Evolutionary conservation across 2,329 filamentous ascomycete species (phyloP).

Genomic region (Sporothrix brunneoviolacea): DNA sequence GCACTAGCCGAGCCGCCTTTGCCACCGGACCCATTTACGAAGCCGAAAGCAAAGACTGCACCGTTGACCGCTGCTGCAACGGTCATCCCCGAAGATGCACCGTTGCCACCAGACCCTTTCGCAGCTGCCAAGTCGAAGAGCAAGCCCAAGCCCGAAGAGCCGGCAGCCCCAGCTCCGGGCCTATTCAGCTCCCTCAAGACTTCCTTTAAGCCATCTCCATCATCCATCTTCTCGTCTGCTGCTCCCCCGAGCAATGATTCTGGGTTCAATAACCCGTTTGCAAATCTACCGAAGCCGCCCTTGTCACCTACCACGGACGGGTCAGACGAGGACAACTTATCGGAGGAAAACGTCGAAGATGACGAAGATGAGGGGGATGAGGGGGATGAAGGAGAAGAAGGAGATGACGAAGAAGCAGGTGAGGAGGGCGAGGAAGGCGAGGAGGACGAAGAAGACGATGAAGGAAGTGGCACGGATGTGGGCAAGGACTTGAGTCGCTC

Average conservation of each 20-base stretch:
- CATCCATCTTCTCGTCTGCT: constrained; percentile 16
- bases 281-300: constrained; percentile 17
- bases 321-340: constrained; percentile 21
- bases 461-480: constrained; percentile 59
- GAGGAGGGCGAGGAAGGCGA: constrained; percentile 35
- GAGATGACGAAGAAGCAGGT: constrained; percentile 34
- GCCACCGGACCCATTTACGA: constrained; percentile 23
- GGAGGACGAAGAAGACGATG: constrained; percentile 42
- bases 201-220: not conserved
- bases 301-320: constrained; percentile 15
- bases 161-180: constrained; percentile 10
- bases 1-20: constrained; percentile 20
- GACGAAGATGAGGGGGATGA: constrained; percentile 30
- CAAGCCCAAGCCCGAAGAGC: constrained; percentile 1
- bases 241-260: constrained; percentile 1
- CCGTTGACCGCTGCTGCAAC: constrained; percentile 14
- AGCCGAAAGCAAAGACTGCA: constrained; percentile 6
- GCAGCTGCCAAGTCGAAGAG: constrained; percentile 20
- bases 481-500: constrained; percentile 55
- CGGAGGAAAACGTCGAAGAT: constrained; percentile 27
- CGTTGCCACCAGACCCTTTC: constrained; percentile 23
- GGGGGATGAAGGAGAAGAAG: constrained; percentile 33
- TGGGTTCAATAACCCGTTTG: constrained; percentile 14
- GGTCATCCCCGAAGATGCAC: constrained; percentile 16
- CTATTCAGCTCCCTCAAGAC: constrained; percentile 14